Evolutionary conservation across 805 yeast species (phyloP).

Genomic region (Candida peoriensis): DNA sequence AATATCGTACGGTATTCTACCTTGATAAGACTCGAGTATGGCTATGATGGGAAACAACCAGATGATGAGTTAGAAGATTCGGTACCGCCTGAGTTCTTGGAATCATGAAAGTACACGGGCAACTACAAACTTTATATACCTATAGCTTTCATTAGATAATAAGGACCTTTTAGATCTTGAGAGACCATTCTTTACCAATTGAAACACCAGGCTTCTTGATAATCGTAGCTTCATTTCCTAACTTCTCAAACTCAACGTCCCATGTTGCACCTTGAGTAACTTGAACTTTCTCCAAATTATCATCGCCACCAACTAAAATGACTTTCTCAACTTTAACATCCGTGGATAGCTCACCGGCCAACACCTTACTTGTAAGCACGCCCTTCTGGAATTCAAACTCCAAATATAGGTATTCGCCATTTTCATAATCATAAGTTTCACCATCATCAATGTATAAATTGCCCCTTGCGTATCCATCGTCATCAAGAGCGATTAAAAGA

Average conservation of each 20-base stretch:
- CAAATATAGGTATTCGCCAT: constrained; percentile 45
- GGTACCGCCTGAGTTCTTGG: too few relatives aligned
- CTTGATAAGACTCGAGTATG: constrained; percentile 7
- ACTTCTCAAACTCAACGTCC: constrained; percentile 27
- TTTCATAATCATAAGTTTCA: constrained; percentile 52
- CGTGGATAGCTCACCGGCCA: constrained; percentile 24
- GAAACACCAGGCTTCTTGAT: constrained; percentile 49
- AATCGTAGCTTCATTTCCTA: constrained; percentile 18
- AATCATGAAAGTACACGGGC: too few relatives aligned
- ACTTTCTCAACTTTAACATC: constrained; percentile 46
- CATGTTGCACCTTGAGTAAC: constrained; percentile 36
- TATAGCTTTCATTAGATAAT: too few relatives aligned
- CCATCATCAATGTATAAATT: constrained; percentile 82
- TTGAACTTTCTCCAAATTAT: constrained; percentile 8
- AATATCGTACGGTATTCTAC: constrained; percentile 24
- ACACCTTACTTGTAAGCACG: constrained; percentile 25
- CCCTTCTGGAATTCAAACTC: constrained; percentile 35
- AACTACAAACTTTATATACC: too few relatives aligned
- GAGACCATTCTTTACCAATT: constrained; percentile 44
- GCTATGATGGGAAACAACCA: constrained; percentile 10
- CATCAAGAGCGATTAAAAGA: constrained; percentile 53
- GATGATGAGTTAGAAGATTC: constrained; percentile 9
- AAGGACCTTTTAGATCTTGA: constrained; percentile 24
- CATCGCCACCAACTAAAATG: constrained; percentile 37
- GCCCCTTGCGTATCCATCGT: constrained; percentile 48